A percentile compares a stretch with the other conserved stretches of the same genome.
phyloP scores from a whole-genome alignment of 139 green algal genomes.

The Diplosphaera chodatii region DNA sequence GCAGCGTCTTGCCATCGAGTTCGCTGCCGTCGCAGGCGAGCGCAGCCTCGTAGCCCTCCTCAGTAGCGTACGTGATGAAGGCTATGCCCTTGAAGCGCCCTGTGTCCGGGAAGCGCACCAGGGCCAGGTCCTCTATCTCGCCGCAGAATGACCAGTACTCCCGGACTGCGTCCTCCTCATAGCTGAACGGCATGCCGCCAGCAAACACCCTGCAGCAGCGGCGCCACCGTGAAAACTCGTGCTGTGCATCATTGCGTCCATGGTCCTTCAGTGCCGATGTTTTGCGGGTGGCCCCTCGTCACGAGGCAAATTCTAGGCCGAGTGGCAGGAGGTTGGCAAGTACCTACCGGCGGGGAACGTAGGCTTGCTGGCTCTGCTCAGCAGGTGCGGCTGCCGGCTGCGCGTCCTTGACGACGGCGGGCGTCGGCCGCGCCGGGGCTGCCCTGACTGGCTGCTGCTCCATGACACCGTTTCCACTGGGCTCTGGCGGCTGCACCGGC shows the following conservation, averaged over 20 bases:
- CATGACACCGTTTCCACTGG: background rate
- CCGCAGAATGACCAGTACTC: constrained; percentile 86
- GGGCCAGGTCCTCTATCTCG: constrained; percentile 66
- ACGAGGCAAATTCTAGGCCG: too few relatives aligned
- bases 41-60: constrained; percentile 62
- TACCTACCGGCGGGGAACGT: background rate
- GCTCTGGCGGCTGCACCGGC: constrained; percentile 2
- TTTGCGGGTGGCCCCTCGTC: too few relatives aligned
- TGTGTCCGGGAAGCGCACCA: constrained; percentile 86
- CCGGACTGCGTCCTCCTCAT: constrained; percentile 44
- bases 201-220: constrained; percentile 61
- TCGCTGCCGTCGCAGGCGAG: constrained; percentile 57
- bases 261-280: too few relatives aligned
- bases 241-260: background rate
- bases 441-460: background rate
- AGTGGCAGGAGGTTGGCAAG: background rate
- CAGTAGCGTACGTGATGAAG: constrained; percentile 85
- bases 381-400: constrained; percentile 7
- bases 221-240: background rate
- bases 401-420: background rate
- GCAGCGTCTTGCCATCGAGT: constrained; percentile 54
- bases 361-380: constrained; percentile 5
- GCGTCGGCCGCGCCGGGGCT: background rate
- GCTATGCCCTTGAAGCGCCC: constrained; percentile 87
- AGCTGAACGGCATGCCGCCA: constrained; percentile 86